These are phyloP conservation scores for Pseudovirgaria hyperparasitica DNA, from an alignment of 2,329 filamentous ascomycete species.

Conservation along the genomic window DNA sequence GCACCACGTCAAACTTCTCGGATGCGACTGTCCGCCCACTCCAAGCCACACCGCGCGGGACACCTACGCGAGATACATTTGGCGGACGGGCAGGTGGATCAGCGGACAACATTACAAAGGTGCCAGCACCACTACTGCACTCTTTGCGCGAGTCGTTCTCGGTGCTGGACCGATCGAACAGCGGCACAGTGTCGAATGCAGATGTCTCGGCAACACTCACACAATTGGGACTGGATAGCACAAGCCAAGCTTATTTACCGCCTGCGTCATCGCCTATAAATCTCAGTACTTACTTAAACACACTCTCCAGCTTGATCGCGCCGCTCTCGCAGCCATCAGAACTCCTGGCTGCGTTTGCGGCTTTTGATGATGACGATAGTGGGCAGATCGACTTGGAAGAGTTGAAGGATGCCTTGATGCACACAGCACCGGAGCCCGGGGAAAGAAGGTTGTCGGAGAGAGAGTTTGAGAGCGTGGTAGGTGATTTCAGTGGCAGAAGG, in stretches of 20 bases:
- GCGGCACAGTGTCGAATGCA: conserved; percentile 67
- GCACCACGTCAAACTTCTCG: conserved; percentile 14
- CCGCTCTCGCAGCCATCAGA: conserved; percentile 67
- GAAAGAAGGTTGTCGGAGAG: conserved; percentile 21
- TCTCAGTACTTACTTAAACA: conserved; percentile 75
- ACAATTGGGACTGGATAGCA: conserved; percentile 69
- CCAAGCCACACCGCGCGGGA: background rate
- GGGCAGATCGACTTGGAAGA: conserved; percentile 80
- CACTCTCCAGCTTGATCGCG: conserved; percentile 60
- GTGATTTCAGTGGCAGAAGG: conserved; percentile 70
- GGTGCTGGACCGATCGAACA: conserved; percentile 80
- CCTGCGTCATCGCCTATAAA: conserved; percentile 60
- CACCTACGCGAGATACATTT: conserved; percentile 6
- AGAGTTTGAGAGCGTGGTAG: conserved; percentile 79
- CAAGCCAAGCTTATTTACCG: conserved; percentile 74
- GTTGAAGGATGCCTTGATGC: conserved; percentile 67
- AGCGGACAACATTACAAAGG: conserved; percentile 22
- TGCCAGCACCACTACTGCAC: conserved; percentile 72
- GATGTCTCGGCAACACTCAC: conserved; percentile 80
- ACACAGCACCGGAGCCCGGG: conserved; percentile 58
- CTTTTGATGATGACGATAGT: conserved; percentile 91
- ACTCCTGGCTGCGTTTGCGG: conserved; percentile 78
- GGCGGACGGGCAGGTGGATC: no score
- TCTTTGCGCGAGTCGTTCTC: conserved; percentile 88
- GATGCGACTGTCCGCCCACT: conserved; percentile 13